Evolutionary conservation across 768 basidiomycete genomes (phyloP).

Genomic region (Kwoniella dendrophila): DNA sequence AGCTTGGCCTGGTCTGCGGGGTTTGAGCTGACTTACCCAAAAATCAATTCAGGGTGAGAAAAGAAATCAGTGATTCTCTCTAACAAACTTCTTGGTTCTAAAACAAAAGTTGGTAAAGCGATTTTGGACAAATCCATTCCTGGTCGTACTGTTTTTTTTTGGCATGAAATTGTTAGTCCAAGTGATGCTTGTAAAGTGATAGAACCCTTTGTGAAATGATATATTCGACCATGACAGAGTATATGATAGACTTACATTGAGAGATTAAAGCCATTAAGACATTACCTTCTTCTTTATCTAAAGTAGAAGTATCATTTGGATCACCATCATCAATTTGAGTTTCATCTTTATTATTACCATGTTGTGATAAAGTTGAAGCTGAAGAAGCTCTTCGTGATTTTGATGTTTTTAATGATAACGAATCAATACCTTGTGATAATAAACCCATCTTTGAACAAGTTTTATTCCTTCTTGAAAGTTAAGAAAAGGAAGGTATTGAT

Average conservation of each 20-base stretch:
- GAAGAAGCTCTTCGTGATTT: conserved; percentile 24
- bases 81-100: conserved; percentile 95
- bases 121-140: conserved; percentile 97
- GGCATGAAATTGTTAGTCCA: no score
- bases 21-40: conserved; percentile 37
- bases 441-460: conserved; percentile 31
- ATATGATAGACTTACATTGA: conserved; percentile 68
- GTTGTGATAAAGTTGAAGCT: conserved; percentile 15
- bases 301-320: conserved; percentile 84
- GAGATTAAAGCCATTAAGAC: conserved; percentile 83
- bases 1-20: neutral
- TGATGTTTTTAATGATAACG: conserved; percentile 28
- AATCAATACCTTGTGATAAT: conserved; percentile 32
- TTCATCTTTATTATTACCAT: conserved; percentile 35
- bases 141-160: conserved; percentile 61
- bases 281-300: conserved; percentile 94
- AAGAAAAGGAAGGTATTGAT: no score
- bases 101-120: conserved; percentile 75
- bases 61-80: conserved; percentile 99
- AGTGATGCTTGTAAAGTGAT: no score
- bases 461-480: no score
- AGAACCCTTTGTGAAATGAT: no score
- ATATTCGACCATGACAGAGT: neutral
- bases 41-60: conserved; percentile 87
- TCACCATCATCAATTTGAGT: conserved; percentile 79